A percentile compares a stretch with the other conserved stretches of the same genome.
Conservation (phyloP, 208 protist species). For the Phytomonas serpens region DNA sequence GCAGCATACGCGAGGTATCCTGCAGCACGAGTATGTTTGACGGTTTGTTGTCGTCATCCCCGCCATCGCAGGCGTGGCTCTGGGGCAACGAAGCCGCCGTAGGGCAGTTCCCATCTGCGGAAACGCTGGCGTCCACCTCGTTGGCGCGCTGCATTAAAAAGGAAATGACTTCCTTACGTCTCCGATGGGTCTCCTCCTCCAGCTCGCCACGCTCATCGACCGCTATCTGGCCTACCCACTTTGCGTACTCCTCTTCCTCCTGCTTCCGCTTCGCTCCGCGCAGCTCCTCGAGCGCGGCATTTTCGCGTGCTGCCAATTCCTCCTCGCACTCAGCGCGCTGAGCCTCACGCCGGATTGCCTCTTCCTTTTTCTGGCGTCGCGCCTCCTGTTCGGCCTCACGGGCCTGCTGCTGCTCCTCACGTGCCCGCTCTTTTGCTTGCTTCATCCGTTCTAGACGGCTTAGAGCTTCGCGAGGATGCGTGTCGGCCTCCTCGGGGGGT, state of each 20-base stretch:
- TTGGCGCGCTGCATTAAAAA: constrained; percentile 28
- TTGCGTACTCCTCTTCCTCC: constrained; percentile 59
- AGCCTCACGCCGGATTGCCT: not conserved
- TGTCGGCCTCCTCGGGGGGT: not conserved
- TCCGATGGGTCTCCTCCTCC: constrained; percentile 31
- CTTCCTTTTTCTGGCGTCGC: constrained; percentile 12
- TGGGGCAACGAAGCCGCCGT: not conserved
- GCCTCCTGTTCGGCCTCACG: constrained; percentile 25
- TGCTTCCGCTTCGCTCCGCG: constrained; percentile 39
- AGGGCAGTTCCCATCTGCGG: constrained; percentile 10
- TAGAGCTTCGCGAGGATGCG: not conserved
- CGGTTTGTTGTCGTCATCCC: not conserved
- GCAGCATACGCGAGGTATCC: constrained; percentile 35
- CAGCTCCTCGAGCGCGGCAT: constrained; percentile 47
- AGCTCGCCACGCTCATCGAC: constrained; percentile 67
- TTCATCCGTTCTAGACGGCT: constrained; percentile 58
- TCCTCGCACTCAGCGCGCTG: constrained; percentile 19
- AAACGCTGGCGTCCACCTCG: constrained; percentile 14
- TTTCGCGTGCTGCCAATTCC: constrained; percentile 24
- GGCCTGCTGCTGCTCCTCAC: constrained; percentile 36
- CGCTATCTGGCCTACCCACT: constrained; percentile 50
- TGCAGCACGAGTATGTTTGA: constrained; percentile 52
- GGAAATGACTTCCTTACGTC: constrained; percentile 19
- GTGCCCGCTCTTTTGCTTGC: constrained; percentile 43
- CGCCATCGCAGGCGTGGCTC: not conserved